Evolutionary conservation across 306 rosid species (phyloP), one percentile per base, ranked within the genome.

Genomic region (Ochetophila trinervis): DNA sequence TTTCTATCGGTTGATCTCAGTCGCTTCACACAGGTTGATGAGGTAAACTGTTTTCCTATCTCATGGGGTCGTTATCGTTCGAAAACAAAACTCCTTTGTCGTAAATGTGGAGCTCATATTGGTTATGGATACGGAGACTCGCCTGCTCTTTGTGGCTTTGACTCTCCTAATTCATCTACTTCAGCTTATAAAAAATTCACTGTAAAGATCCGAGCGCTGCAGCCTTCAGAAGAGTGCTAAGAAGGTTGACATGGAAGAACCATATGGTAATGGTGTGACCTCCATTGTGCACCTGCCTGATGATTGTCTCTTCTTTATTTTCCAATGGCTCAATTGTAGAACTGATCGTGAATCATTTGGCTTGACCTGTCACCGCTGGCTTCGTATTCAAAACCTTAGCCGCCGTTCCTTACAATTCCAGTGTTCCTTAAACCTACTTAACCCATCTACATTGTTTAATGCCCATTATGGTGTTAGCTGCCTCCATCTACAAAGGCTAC

Each of bases 11-110:
- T 83, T 77, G 84, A 85, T 77, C 87, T 85, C 20, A 83, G 91
- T 57, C 82, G 87, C 62, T 85, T 77, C 73, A 88, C 87, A 0
- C 87, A 85, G 76, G 83, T 88, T 81, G 91, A 85, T 47, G 82
- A 81, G 71, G 70, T 79, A 52, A 78, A 54, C 61, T 87, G 88
- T 75, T 76, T 88, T 57, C 86, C 86, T 5, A 48, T 80, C 65
- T 56, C 63, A 10, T 77, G 85, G 85, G 76, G 82, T 72, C 70
- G 69, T 40, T 36, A 55, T 50, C 76, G 68, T 70, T 72, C 80
- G 45, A 85, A 81, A 78, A 80, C 88, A 48, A 80, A 79, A 64
- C 76, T 85, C 63, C 86, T 81, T 53, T 85, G 86, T 68, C 83
- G 82, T 5, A 77, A 85, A 66, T 85, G 87, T 69, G 89, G 84